phyloP scores from a whole-genome alignment of 2,329 filamentous ascomycete genomes.

The Leptodontidium sp. region DNA sequence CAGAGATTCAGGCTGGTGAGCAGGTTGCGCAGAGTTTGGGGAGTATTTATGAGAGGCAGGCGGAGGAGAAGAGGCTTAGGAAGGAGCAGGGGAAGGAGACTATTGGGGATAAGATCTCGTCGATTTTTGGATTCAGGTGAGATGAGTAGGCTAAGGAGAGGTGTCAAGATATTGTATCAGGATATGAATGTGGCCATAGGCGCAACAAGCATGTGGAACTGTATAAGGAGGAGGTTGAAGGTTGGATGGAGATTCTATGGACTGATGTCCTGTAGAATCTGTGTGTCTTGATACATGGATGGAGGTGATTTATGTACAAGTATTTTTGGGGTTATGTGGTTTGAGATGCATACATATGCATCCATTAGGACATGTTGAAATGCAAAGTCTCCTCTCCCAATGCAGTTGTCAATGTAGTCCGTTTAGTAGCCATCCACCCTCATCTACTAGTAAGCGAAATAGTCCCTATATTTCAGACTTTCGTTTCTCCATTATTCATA shows the following conservation, averaged over 20 bases:
- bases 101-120: slow-evolving; percentile 51
- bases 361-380: slow-evolving; percentile 5
- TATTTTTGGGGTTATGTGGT: neutral
- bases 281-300: slow-evolving; percentile 9
- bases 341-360: slow-evolving; percentile 5
- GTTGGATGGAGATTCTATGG: neutral
- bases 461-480: neutral
- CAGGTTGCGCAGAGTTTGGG: slow-evolving; percentile 66
- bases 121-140: slow-evolving; percentile 42
- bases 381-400: slow-evolving; percentile 13
- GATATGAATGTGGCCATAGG: neutral
- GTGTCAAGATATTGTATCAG: neutral
- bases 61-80: slow-evolving; percentile 60
- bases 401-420: neutral
- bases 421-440: neutral
- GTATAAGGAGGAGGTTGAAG: neutral
- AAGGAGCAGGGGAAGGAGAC: slow-evolving; percentile 61
- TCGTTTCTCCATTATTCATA: neutral
- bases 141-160: neutral
- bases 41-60: slow-evolving; percentile 63
- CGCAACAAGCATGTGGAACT: neutral
- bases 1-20: slow-evolving; percentile 67
- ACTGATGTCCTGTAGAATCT: neutral
- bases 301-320: slow-evolving; percentile 13
- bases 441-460: neutral